Evolutionary conservation across 2,329 filamentous ascomycete species (phyloP).

Genomic region (Microascus cirrosus): DNA sequence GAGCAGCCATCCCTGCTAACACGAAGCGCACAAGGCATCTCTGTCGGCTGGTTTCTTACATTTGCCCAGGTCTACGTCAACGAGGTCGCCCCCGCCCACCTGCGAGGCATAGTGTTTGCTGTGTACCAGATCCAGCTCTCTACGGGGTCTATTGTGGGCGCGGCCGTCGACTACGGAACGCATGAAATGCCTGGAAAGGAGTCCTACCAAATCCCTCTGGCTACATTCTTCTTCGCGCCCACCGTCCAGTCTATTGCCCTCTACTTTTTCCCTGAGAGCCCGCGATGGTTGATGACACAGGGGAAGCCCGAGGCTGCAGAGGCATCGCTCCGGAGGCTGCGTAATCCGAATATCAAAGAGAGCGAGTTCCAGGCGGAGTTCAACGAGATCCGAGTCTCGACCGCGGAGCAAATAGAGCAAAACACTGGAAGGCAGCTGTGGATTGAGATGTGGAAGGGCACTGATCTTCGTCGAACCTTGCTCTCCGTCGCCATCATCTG

Average conservation of each 20-base stretch:
- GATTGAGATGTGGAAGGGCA: slow-evolving; percentile 20
- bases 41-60: slow-evolving; percentile 22
- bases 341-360: slow-evolving; percentile 16
- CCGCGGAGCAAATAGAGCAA: slow-evolving; percentile 14
- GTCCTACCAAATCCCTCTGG: slow-evolving; percentile 12
- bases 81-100: slow-evolving; percentile 21
- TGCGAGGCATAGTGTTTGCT: slow-evolving; percentile 20
- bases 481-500: slow-evolving; percentile 18
- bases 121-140: slow-evolving; percentile 20
- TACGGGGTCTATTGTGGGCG: slow-evolving; percentile 20
- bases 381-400: slow-evolving; percentile 17
- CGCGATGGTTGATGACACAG: slow-evolving; percentile 24
- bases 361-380: slow-evolving; percentile 16
- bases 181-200: slow-evolving; percentile 10
- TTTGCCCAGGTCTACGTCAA: slow-evolving; percentile 24
- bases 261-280: slow-evolving; percentile 24
- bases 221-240: slow-evolving; percentile 18
- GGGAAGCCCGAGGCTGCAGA: slow-evolving; percentile 19
- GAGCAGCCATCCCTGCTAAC: background rate
- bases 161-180: slow-evolving; percentile 18
- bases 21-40: slow-evolving; percentile 14
- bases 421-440: slow-evolving; percentile 14
- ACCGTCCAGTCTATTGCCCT: slow-evolving; percentile 18
- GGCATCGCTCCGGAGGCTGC: slow-evolving; percentile 9
- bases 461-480: slow-evolving; percentile 16